Base-by-base conservation (phyloP, 2,329 filamentous ascomycete genomes). In the Aspergillus bombycis region DNA sequence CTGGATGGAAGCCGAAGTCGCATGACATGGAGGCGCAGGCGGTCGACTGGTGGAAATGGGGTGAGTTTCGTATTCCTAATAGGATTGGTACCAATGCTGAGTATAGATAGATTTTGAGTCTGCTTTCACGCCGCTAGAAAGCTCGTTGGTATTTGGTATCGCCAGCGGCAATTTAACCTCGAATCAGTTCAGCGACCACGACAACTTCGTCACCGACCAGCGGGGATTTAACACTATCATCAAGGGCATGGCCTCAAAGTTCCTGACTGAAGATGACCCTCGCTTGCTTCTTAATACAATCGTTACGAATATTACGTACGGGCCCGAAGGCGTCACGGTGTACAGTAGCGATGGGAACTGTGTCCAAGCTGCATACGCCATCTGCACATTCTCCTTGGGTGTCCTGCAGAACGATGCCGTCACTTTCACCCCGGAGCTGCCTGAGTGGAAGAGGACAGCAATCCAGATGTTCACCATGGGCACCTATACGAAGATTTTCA, bases 401-500 rank as follows among this genome's bases (percentile, higher is more conserved):
- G 89, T 91, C 0, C 77, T 91, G 0, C 89, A 91, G 71, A 85
- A 87, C 62, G 82, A 87, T 3, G 81, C 78, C 0, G 82, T 91
- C 3, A 74, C 76, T 0, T 91, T 91, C 70, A 73, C 79, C 9
- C 89, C 89, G 0, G 70, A 77, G 8, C 79, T 91, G 0, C 89
- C 89, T 0, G 74, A 75, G 7, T 91, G 88, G 89, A 91, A 91
- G 74, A 79, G 83, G 16, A 82, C 82, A 3, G 85, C 87, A 0
- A 89, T 91, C 58, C 82, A 85, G 3, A 86, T 84, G 43, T 90
- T 91, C 72, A 80, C 82, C 65, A 91, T 91, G 85, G 89, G 86
- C 8, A 91, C 88, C 0, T 92, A 91, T 76, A 91, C 88, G 58
- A 92, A 92, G 72, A 86, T 91, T 65, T 91, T 91, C 76, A 78